These are phyloP conservation scores for Pythium aphanidermatum DNA, from an alignment of 352 stramenopile genomes.

Conservation along the genomic window DNA sequence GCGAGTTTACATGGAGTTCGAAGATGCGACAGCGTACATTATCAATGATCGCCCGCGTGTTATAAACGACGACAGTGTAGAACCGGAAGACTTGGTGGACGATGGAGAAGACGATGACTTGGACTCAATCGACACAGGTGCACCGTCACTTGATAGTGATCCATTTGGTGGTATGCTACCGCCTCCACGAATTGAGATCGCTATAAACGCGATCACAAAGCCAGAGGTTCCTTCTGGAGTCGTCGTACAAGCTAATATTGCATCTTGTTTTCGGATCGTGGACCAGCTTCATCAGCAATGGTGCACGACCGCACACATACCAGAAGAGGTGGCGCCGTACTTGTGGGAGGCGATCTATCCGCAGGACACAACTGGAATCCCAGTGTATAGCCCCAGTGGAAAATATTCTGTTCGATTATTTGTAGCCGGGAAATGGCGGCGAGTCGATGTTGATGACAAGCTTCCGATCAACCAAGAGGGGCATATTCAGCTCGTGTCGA, in stretches of 20 bases:
- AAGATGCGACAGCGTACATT: conserved; percentile 66
- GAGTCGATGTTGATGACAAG: conserved; percentile 64
- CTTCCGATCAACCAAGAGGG: conserved; percentile 45
- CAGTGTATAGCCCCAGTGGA: conserved; percentile 59
- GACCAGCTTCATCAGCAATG: conserved; percentile 40
- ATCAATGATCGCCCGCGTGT: conserved; percentile 57
- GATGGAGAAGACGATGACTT: conserved; percentile 62
- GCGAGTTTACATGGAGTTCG: conserved; percentile 57
- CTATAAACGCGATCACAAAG: conserved; percentile 44
- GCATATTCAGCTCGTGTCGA: conserved; percentile 51
- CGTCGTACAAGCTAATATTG: conserved; percentile 57
- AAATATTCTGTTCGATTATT: conserved; percentile 76
- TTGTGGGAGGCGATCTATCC: conserved; percentile 74
- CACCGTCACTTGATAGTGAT: conserved; percentile 30
- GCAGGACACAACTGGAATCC: conserved; percentile 37
- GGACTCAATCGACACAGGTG: conserved; percentile 5
- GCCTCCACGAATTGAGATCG: conserved; percentile 45
- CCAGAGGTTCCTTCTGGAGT: conserved; percentile 52
- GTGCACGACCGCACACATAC: background rate
- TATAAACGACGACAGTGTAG: conserved; percentile 48
- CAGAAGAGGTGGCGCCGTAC: conserved; percentile 22
- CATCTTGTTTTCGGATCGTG: conserved; percentile 63
- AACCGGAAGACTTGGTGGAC: conserved; percentile 62
- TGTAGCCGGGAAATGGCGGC: conserved; percentile 62
- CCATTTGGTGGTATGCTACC: conserved; percentile 45